Base-by-base conservation (phyloP, 495 filamentous ascomycete species). In the Xylaria curta region DNA sequence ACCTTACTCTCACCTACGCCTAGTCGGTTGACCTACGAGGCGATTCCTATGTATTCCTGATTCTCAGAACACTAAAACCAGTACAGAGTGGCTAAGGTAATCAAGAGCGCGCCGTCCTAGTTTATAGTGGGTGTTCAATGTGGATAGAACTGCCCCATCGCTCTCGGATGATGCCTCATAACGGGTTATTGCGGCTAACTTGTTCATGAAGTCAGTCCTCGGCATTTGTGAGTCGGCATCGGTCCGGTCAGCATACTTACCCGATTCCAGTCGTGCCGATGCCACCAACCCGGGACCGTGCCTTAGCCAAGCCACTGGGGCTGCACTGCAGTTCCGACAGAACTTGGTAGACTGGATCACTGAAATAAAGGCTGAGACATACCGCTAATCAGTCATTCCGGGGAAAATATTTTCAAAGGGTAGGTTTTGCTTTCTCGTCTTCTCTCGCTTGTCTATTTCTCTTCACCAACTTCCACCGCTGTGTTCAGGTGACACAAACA, bases 251-350 rank as follows among this genome's bases (percentile, higher is more conserved):
- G 56, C 53, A 60, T 24, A 40, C 46, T 44, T 69, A 69, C 54
- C 66, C 49, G 56, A 61, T 15, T 33, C 49, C 46, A 69, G 66
- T 69, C 54, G 8, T 67, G 36, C 36, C 65, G 65, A 67, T 67
- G 65, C 49, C 49, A 71, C 51, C 69, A 71, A 12, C 10, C 47
- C 40, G 62, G 51, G 56, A 54, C 53, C 69, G 42, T n/a, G 49
- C 51, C 51, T 36, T 46, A 53, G 42, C 58, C 44, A 62, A 70
- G 68, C 53, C 66, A 47, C 40, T 46, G 47, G 49, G 59, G 63
- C 64, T 31, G 68, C 13, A 12, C 42, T 63, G 58, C 36, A 69
- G n/a, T 38, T 15, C 17, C 46, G n/a, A 51, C 36, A 51, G 42
- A 17, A 36, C 10, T 66, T 53, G 10, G 46, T 66, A 56, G 28